Percentiles rank a stretch among this genome's conserved stretches.
phyloP scores from a whole-genome alignment of 768 basidiomycete genomes.

The Tricholoma flavovirens region DNA sequence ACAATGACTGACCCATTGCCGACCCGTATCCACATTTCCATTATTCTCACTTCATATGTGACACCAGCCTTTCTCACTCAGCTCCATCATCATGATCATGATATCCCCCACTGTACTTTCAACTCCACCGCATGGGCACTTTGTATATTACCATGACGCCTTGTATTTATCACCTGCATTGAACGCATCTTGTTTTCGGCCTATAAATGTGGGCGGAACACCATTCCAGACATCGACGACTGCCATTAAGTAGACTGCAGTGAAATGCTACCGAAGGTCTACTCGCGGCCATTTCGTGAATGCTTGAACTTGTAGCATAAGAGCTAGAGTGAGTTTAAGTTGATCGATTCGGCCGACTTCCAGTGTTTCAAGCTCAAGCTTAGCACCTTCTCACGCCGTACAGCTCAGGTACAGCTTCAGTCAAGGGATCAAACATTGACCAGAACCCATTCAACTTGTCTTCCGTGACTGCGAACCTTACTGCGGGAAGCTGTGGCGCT shows the following conservation, averaged over 20 bases:
- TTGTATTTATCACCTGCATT: constrained; percentile 7
- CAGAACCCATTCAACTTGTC: neutral
- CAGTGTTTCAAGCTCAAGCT: too few species aligned
- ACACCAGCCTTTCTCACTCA: neutral
- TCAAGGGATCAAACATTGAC: too few species aligned
- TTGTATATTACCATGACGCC: neutral
- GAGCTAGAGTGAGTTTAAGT: too few species aligned
- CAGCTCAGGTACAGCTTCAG: too few species aligned
- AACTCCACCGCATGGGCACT: neutral
- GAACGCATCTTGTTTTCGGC: neutral
- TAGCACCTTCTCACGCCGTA: too few species aligned
- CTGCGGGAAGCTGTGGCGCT: neutral
- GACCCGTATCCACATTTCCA: neutral
- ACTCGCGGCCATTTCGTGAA: too few species aligned
- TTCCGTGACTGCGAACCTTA: neutral
- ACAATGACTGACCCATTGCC: constrained; percentile 1
- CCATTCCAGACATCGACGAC: too few species aligned
- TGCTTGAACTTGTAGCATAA: too few species aligned
- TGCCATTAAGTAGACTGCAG: too few species aligned
- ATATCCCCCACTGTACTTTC: neutral
- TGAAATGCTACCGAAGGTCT: too few species aligned
- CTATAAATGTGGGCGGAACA: neutral
- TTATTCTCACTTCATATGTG: neutral
- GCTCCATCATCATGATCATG: neutral
- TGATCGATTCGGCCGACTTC: too few species aligned